Percentiles rank a stretch among this genome's conserved stretches.
Evolutionary conservation across 495 filamentous ascomycete species (phyloP).

Genomic region (Oidiodendron maius): DNA sequence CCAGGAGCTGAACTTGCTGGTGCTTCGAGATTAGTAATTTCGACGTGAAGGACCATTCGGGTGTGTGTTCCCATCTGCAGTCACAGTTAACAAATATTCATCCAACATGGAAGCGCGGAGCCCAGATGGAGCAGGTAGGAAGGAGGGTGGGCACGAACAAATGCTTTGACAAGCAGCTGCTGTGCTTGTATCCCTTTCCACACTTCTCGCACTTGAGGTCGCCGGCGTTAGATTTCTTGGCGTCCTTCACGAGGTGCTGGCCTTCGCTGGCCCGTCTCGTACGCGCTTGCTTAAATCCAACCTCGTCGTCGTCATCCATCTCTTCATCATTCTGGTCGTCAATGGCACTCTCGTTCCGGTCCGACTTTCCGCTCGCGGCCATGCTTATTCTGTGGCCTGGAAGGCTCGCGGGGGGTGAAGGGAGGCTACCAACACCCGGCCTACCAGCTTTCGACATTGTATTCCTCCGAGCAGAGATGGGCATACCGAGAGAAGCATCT

Average conservation of each 20-base stretch:
- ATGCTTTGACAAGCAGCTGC: conserved; percentile 99
- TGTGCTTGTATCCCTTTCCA: conserved; percentile 99
- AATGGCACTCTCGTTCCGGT: conserved; percentile 50
- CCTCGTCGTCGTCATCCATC: conserved; percentile 51
- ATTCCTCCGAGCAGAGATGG: conserved; percentile 39
- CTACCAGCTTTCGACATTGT: conserved; percentile 45
- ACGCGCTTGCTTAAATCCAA: conserved; percentile 58
- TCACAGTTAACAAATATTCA: conserved; percentile 27
- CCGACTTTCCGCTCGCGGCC: conserved; percentile 29
- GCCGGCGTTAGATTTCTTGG: conserved; percentile 66
- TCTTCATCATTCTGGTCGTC: conserved; percentile 45
- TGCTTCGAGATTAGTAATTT: conserved; percentile 99
- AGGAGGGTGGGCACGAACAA: conserved; percentile 81
- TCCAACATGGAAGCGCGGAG: conserved; percentile 2
- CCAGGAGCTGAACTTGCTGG: conserved; percentile 95
- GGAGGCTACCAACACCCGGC: conserved; percentile 43
- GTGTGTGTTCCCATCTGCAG: conserved; percentile 97
- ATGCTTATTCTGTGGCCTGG: conserved; percentile 32
- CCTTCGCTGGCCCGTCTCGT: conserved; percentile 83
- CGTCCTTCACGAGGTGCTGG: conserved; percentile 66
- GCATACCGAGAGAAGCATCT: conserved; percentile 43
- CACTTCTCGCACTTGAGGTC: conserved; percentile 96
- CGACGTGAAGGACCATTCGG: conserved; percentile 95
- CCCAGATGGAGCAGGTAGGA: conserved; percentile 20
- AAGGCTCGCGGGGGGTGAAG: conserved; percentile 43